These are phyloP conservation scores for Rhizophora apiculata DNA, from an alignment of 345 rosid species.

Conservation along the genomic window DNA sequence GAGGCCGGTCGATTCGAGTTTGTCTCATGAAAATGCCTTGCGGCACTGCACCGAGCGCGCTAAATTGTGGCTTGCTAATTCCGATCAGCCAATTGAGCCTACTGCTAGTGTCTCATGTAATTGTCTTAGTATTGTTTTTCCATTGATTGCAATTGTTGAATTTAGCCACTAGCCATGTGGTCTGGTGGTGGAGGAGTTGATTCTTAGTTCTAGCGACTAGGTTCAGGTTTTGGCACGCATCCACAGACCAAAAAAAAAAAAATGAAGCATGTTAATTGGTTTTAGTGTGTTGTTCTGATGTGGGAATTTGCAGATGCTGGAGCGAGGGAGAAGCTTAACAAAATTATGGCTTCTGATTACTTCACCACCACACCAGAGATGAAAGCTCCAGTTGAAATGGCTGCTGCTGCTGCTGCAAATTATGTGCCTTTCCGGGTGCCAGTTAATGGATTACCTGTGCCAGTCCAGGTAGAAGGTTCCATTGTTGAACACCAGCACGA, in stretches of 20 bases:
- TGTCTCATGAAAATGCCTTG: constrained; percentile 80
- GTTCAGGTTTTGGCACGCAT: too few relatives aligned
- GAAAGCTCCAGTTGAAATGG: constrained; percentile 78
- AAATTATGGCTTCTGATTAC: constrained; percentile 86
- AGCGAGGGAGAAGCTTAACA: constrained; percentile 67
- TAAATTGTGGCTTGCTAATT: constrained; percentile 63
- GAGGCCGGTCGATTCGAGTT: constrained; percentile 70
- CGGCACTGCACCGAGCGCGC: constrained; percentile 71
- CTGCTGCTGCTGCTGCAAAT: constrained; percentile 56
- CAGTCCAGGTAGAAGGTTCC: constrained; percentile 41
- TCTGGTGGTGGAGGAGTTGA: too few relatives aligned
- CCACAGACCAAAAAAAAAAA: too few relatives aligned
- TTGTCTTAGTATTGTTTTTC: background rate
- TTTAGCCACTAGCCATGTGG: background rate
- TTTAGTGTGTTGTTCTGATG: background rate
- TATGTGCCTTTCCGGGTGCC: constrained; percentile 62
- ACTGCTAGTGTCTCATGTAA: constrained; percentile 60
- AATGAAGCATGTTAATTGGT: too few relatives aligned
- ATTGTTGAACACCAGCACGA: constrained; percentile 34
- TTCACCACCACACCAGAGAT: constrained; percentile 79
- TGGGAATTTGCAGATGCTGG: constrained; percentile 53
- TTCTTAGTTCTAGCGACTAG: background rate
- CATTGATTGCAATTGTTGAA: background rate
- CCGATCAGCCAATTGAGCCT: constrained; percentile 58
- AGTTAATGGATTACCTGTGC: constrained; percentile 32